Evolutionary conservation across 768 basidiomycete species (phyloP), one percentile per base, ranked within the genome.

Genomic region (Rubroboletus pulcherrimus): DNA sequence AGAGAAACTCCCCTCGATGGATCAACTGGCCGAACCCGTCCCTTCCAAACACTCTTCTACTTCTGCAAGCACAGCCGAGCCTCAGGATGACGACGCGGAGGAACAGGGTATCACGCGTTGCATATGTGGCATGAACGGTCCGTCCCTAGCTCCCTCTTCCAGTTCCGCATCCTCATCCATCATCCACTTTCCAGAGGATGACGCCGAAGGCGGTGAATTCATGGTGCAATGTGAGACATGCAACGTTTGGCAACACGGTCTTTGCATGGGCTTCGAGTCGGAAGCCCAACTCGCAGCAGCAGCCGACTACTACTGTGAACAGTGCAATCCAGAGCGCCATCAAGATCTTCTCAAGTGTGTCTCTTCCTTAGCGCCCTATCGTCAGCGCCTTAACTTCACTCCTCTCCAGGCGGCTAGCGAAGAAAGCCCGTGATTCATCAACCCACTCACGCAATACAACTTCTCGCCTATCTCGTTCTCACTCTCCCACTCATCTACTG

Each of bases 201-300:
- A 88, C 66, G 82, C 83, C 50, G 86, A 88, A 68, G 91, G 90
- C 49, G 91, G 93, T 46, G 94, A 93, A 70, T 91, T 96, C 75
- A 97, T 98, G 92, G 93, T 98, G 49, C 90, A 93, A 71, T 99
- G 96, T 74, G 96, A 98, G 74, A 86, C 79, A 42, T 99, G 96
- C 77, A 91, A 94, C 66, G 92, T 91, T 53, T 99, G 96, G 96
- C 96, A 99, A 74, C 96, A 99, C 70, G 94, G 94, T 4, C 79
- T 86, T 10, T 99, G 97, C 75, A 93, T 99, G 85, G 96, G 94
- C 40, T 91, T 90, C 71, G 85, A 90, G 61, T 82, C 83, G 34
- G 86, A 89, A 66, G 84, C 84, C 64, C 80, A 83, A 63, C 80
- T 89, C 35, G 85, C 83, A 63, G 82, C 81, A n/a, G 84, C 82